phyloP scores from a whole-genome alignment of 2,329 filamentous ascomycete genomes.

The Fusarium sp. region DNA sequence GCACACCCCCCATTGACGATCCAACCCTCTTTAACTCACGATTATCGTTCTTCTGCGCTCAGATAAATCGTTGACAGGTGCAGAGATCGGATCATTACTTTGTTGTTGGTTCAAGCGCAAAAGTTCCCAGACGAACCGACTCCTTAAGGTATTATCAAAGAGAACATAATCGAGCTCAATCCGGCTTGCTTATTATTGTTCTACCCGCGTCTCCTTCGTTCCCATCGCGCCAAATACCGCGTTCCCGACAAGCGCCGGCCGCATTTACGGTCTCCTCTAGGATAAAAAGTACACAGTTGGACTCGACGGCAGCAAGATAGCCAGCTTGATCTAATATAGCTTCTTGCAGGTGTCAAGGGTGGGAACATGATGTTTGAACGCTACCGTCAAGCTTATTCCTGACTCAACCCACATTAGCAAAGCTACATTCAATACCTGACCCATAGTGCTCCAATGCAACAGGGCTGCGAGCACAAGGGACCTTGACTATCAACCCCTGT shows the following conservation, averaged over 20 bases:
- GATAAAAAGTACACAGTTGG: constrained; percentile 22
- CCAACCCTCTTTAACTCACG: constrained; percentile 16
- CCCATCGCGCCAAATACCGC: constrained; percentile 41
- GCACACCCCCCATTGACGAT: constrained; percentile 25
- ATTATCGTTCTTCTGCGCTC: constrained; percentile 14
- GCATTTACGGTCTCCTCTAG: constrained; percentile 41
- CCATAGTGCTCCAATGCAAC: constrained; percentile 38
- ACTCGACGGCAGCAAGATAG: constrained; percentile 15
- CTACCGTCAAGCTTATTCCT: constrained; percentile 27
- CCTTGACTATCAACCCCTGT: constrained; percentile 43
- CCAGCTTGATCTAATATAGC: constrained; percentile 28
- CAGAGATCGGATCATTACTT: not conserved
- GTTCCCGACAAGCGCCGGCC: constrained; percentile 47
- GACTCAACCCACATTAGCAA: constrained; percentile 11
- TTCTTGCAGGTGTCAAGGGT: constrained; percentile 36
- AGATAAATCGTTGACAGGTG: constrained; percentile 1
- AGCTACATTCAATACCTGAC: constrained; percentile 32
- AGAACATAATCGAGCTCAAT: not conserved
- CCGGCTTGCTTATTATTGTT: not conserved
- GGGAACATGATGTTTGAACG: constrained; percentile 26
- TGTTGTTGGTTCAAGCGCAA: not conserved
- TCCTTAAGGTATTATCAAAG: not conserved
- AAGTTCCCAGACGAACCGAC: not conserved
- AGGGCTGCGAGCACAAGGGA: constrained; percentile 40
- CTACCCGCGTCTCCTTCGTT: constrained; percentile 39